A percentile compares a stretch with the other conserved stretches of the same genome.
phyloP scores from a whole-genome alignment of 306 rosid species.

The Prunus campanulata region DNA sequence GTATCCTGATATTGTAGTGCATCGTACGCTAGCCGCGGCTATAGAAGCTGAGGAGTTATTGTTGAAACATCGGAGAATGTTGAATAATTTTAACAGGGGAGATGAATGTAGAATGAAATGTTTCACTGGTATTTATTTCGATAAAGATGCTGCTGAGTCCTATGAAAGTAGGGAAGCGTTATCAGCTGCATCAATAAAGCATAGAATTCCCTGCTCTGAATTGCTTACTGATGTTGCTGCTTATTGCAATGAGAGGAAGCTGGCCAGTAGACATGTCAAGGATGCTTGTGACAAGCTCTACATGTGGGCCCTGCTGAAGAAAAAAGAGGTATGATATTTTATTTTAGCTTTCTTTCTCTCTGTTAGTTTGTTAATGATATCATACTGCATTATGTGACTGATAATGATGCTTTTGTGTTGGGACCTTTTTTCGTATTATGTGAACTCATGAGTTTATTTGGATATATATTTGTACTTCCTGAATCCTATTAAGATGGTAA shows the following conservation, averaged over 20 bases:
- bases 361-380: background rate
- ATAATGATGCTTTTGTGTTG: background rate
- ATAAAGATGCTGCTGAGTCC: conserved; percentile 68
- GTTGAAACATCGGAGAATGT: conserved; percentile 39
- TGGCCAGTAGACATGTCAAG: conserved; percentile 65
- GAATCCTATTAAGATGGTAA: background rate
- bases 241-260: conserved; percentile 72
- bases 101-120: conserved; percentile 37
- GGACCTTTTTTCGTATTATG: too few relatives aligned
- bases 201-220: conserved; percentile 52
- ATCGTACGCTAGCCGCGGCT: conserved; percentile 71
- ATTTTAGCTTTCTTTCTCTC: background rate
- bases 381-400: background rate
- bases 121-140: conserved; percentile 70
- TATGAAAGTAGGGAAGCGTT: conserved; percentile 57
- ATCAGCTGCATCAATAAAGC: conserved; percentile 63
- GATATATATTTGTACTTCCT: background rate
- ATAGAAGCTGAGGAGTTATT: conserved; percentile 79
- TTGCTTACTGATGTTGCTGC: conserved; percentile 58
- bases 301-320: conserved; percentile 74
- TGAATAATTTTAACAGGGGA: conserved; percentile 28
- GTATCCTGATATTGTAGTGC: conserved; percentile 93
- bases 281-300: conserved; percentile 81
- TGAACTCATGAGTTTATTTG: background rate
- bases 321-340: conserved; percentile 49